Conservation (phyloP, 2,329 filamentous ascomycete genomes). For the Nemania sp. region DNA sequence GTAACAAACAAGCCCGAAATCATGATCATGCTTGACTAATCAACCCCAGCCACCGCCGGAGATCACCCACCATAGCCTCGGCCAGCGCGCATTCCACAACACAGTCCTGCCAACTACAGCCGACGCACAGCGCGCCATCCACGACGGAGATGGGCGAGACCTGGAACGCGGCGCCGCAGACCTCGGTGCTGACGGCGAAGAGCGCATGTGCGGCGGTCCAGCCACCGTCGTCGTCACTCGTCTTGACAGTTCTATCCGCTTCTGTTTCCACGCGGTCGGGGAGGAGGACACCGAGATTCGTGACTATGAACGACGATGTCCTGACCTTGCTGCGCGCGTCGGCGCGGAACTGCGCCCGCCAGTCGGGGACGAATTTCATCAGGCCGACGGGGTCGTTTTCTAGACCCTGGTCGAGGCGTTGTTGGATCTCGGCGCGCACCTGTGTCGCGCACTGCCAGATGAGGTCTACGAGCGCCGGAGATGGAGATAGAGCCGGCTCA, state of each 20-base stretch:
- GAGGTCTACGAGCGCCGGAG: conserved; percentile 11
- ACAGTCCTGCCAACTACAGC: conserved; percentile 33
- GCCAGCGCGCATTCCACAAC: conserved; percentile 26
- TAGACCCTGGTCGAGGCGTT: conserved; percentile 34
- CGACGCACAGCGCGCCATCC: conserved; percentile 26
- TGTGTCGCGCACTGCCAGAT: conserved; percentile 32
- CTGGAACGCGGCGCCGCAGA: conserved; percentile 25
- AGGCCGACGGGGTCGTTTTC: conserved; percentile 41
- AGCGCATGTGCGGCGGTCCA: conserved; percentile 29
- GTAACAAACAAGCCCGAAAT: too few species aligned
- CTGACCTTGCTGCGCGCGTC: conserved; percentile 37
- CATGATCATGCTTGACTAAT: conserved; percentile 1
- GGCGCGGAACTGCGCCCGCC: conserved; percentile 37
- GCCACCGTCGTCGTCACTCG: background rate
- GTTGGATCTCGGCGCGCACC: conserved; percentile 37
- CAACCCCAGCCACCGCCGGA: conserved; percentile 29
- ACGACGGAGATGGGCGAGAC: conserved; percentile 27
- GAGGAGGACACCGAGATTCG: conserved; percentile 44
- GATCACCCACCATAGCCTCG: conserved; percentile 27
- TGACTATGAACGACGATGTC: conserved; percentile 41
- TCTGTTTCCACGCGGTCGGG: conserved; percentile 25
- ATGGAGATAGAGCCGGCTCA: too few species aligned
- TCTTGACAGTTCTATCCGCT: background rate
- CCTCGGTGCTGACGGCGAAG: conserved; percentile 30
- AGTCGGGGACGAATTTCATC: conserved; percentile 42